phyloP scores from a whole-genome alignment of 768 basidiomycete genomes.

The Termitomyces sp. region DNA sequence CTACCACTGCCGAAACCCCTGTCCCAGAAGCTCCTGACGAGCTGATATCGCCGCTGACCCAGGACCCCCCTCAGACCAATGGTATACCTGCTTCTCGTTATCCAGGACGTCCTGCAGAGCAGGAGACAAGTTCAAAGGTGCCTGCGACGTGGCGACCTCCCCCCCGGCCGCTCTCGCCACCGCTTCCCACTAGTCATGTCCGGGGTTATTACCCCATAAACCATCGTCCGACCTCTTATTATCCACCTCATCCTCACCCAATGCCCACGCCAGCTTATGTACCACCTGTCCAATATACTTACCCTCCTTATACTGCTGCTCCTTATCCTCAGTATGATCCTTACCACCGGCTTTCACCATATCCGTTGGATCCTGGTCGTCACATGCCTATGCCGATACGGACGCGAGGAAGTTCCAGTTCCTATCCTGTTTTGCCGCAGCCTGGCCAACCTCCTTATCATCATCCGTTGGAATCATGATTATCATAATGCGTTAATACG shows the following conservation, averaged over 20 bases:
- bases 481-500: not conserved
- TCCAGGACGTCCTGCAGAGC: not conserved
- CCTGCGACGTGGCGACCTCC: conserved; percentile 1
- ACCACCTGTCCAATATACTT: conserved; percentile 9
- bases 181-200: conserved; percentile 6
- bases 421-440: conserved; percentile 14
- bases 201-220: conserved; percentile 9
- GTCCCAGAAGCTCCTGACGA: conserved; percentile 9
- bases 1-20: conserved; percentile 16
- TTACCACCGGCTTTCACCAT: conserved; percentile 4
- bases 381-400: conserved; percentile 5
- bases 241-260: conserved; percentile 7
- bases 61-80: conserved; percentile 2
- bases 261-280: conserved; percentile 5
- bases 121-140: not conserved
- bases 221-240: conserved; percentile 5
- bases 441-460: conserved; percentile 12
- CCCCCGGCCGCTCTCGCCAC: not conserved
- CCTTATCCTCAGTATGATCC: conserved; percentile 12
- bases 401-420: conserved; percentile 12
- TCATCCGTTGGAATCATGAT: conserved; percentile 9
- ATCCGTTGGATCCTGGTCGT: conserved; percentile 5
- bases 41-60: conserved; percentile 16
- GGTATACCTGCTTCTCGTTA: not conserved
- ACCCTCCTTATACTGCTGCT: conserved; percentile 12